phyloP scores from a whole-genome alignment of 306 rosid genomes.

The Purshia tridentata region DNA sequence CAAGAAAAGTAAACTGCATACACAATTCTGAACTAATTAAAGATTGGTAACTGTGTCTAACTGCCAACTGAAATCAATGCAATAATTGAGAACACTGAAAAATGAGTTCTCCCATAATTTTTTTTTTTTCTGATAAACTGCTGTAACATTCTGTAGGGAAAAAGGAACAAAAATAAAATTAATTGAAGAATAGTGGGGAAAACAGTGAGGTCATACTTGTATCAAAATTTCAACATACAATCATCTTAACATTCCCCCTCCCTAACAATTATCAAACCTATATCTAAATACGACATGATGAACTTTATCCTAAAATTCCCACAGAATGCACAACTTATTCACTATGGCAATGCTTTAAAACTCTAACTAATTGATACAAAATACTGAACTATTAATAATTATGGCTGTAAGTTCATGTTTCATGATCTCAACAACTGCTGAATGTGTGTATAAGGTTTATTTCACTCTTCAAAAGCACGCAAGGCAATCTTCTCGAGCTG shows the following conservation, averaged over 20 bases:
- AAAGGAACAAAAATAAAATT: conserved; percentile 18
- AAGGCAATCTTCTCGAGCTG: conserved; percentile 82
- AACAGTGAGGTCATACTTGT: conserved; percentile 29
- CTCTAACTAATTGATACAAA: conserved; percentile 33
- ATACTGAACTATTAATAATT: conserved; percentile 33
- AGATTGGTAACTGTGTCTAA: background rate
- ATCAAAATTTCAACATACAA: conserved; percentile 35
- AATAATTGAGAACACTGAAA: background rate
- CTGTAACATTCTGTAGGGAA: no score
- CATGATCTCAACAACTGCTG: conserved; percentile 8
- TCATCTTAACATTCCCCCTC: conserved; percentile 42
- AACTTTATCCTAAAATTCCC: conserved; percentile 28
- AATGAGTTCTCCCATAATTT: background rate
- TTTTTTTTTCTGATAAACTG: no score
- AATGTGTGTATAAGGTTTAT: conserved; percentile 17
- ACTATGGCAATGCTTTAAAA: conserved; percentile 31
- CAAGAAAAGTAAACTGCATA: background rate
- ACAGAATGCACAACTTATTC: conserved; percentile 39
- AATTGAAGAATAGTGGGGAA: conserved; percentile 30
- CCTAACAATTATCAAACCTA: conserved; percentile 47
- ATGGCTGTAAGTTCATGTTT: conserved; percentile 32
- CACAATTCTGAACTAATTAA: no score
- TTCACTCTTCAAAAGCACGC: conserved; percentile 65
- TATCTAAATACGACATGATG: conserved; percentile 44
- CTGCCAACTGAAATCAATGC: background rate